These are phyloP conservation scores for Orbilia brochopaga DNA, from an alignment of 2,329 filamentous ascomycete genomes.

Conservation along the genomic window DNA sequence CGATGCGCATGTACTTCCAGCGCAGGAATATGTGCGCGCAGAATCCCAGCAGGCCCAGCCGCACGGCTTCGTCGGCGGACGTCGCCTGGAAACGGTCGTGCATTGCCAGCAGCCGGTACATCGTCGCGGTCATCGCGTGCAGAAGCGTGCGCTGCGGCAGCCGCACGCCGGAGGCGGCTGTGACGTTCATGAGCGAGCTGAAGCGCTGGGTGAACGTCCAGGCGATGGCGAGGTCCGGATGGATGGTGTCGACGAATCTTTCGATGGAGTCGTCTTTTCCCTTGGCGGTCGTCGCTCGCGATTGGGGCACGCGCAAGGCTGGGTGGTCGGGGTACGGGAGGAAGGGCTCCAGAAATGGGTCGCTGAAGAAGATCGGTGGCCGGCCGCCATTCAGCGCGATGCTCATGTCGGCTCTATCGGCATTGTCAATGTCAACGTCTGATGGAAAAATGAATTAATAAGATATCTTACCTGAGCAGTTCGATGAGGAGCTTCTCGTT, in stretches of 20 bases:
- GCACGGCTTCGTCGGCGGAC: constrained; percentile 57
- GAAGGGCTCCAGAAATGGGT: constrained; percentile 52
- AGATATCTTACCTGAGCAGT: constrained; percentile 55
- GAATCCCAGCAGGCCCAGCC: constrained; percentile 59
- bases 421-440: background rate
- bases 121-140: constrained; percentile 58
- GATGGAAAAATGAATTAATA: background rate
- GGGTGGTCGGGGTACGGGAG: constrained; percentile 53
- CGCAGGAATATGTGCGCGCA: constrained; percentile 59
- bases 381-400: constrained; percentile 54
- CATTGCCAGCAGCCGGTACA: constrained; percentile 59
- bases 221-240: constrained; percentile 51
- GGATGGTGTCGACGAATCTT: constrained; percentile 48
- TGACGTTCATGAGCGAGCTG: constrained; percentile 55
- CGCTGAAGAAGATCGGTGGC: constrained; percentile 54
- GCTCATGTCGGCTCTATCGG: constrained; percentile 54
- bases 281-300: background rate
- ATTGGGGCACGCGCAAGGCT: constrained; percentile 9
- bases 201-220: constrained; percentile 55
- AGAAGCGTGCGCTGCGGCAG: constrained; percentile 53
- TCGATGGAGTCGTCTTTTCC: background rate
- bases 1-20: constrained; percentile 25
- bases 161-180: constrained; percentile 49
- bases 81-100: constrained; percentile 51
- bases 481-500: constrained; percentile 58